Evolutionary conservation across 2,329 filamentous ascomycete genomes (phyloP).

Genomic region (Claviceps fusiformis): DNA sequence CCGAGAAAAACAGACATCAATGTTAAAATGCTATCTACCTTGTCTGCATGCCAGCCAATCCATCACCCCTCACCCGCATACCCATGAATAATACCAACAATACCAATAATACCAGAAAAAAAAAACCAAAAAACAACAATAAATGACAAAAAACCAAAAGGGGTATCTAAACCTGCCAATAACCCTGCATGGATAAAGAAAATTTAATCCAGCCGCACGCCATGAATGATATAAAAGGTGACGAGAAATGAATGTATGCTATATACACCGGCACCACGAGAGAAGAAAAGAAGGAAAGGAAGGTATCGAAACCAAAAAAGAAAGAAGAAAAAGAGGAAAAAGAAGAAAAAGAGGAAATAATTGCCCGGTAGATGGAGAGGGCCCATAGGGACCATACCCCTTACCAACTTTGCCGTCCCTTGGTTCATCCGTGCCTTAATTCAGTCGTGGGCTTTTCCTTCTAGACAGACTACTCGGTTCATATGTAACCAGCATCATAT

Average conservation of each 20-base stretch:
- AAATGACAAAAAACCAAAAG: background rate
- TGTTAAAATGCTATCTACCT: no score
- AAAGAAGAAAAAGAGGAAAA: background rate
- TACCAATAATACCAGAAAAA: background rate
- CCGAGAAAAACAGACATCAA: no score
- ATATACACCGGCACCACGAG: background rate
- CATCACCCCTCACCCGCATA: no score
- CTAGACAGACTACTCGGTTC: conserved; percentile 32
- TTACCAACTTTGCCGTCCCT: background rate
- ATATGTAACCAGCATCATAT: conserved; percentile 32
- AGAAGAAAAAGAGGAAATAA: background rate
- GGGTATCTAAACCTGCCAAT: conserved; percentile 7
- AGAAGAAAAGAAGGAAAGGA: background rate
- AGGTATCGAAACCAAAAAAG: background rate
- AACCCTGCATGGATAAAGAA: background rate
- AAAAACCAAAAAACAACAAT: background rate
- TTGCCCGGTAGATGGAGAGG: no score
- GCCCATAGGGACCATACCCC: no score
- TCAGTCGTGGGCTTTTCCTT: conserved; percentile 42
- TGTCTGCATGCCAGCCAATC: no score
- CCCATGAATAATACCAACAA: no score
- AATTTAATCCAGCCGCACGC: conserved; percentile 1
- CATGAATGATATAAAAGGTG: background rate
- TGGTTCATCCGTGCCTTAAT: conserved; percentile 10
- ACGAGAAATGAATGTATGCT: background rate